Evolutionary conservation across 2,329 filamentous ascomycete genomes (phyloP).

Genomic region (Cladosporium austrohemisphaericum): DNA sequence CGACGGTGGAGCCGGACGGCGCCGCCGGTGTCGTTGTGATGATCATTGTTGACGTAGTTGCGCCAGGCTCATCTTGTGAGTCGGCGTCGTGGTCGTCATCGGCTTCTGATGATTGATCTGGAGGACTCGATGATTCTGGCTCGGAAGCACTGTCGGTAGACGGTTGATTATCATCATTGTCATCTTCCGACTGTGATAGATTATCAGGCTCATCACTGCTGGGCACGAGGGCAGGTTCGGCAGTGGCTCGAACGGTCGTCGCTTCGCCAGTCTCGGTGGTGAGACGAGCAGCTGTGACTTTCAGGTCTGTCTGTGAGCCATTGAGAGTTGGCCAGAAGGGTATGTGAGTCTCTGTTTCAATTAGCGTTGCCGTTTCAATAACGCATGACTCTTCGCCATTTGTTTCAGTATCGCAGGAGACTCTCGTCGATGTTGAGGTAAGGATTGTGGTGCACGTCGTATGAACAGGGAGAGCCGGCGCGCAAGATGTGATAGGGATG

Average conservation of each 20-base stretch:
- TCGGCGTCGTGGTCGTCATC: too few species aligned
- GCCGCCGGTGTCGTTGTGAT: too few species aligned
- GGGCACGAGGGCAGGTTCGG: background rate
- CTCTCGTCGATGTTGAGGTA: background rate
- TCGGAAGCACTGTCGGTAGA: too few species aligned
- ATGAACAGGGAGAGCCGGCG: background rate
- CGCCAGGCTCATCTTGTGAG: too few species aligned
- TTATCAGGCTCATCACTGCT: too few species aligned
- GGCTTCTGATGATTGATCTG: too few species aligned
- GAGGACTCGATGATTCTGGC: too few species aligned
- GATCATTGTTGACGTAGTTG: too few species aligned
- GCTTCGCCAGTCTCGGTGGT: background rate
- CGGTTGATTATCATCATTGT: too few species aligned
- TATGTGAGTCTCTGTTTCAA: background rate
- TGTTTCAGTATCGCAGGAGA: background rate
- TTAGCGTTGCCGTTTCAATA: background rate
- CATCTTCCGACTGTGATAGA: too few species aligned
- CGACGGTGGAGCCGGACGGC: too few species aligned
- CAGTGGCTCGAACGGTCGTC: background rate
- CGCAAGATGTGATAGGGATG: background rate
- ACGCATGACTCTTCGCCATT: background rate
- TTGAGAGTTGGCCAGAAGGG: slow-evolving; percentile 3
- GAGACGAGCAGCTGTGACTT: background rate
- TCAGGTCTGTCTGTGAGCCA: background rate
- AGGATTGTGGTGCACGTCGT: background rate